Evolutionary conservation across 768 basidiomycete genomes (phyloP), one percentile per base, ranked within the genome.

Genomic region (Roridomyces roridus): DNA sequence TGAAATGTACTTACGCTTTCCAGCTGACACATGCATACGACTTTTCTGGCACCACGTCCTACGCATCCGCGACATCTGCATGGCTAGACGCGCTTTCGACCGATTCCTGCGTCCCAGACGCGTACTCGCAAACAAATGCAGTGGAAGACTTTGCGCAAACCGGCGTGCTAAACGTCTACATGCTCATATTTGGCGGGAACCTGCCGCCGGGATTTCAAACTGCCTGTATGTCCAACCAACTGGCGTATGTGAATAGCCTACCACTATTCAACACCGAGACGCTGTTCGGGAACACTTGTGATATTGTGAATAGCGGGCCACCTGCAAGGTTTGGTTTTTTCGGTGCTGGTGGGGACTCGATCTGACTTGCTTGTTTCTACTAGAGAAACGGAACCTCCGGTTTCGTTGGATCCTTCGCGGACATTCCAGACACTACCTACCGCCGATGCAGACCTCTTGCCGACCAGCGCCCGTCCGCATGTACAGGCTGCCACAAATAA

Each of bases 131-230:
- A 0, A 71, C 54, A 5, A 65, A 66, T 41, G 54, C 47, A 12
- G 61, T 64, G 12, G 73, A 73, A 70, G 70, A 72, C 26, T 70
- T 73, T 25, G 73, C 73, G 0, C 73, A 74, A 60, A 45, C 68
- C 35, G 51, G 63, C 23, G 67, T 74, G 0, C 37, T 72, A 9
- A 67, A 63, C 31, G 44, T 67, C 14, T 72, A 66, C 59, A 46
- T 57, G 10, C 50, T 72, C 17, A 49, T 69, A 1, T 59, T 73
- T 46, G 60, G 46, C 23, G 55, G 64, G 8, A 44, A 51, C 1
- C 64, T 71, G 4, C 71, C 70, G 2, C 48, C 55, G 0, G 72
- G 70, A 0, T 73, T 67, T 61, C 23, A 49, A 7, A 15, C 62
- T 8, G 55, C 55, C 31, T 74, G 72, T 57, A 71, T 74, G 72